phyloP scores from a whole-genome alignment of 306 rosid species.

The Vigna trinervia region DNA sequence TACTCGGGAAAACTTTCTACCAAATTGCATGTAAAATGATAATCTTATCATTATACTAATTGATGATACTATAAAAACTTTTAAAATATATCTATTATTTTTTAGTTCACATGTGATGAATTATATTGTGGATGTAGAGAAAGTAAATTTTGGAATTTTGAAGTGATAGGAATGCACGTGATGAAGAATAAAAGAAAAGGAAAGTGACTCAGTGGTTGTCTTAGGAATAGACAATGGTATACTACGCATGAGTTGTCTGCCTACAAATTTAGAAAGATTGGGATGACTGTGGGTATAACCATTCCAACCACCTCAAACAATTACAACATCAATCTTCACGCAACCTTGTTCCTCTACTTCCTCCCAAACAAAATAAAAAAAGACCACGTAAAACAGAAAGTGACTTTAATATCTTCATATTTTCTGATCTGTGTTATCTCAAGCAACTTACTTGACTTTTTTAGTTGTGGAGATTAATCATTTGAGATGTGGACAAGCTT shows the following conservation, averaged over 20 bases:
- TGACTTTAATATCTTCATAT: neutral
- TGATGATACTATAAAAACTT: no score
- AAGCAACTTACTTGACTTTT: neutral
- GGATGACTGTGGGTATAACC: slow-evolving; percentile 23
- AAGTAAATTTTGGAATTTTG: no score
- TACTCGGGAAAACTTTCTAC: no score
- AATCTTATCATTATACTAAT: no score
- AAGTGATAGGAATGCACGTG: slow-evolving; percentile 12
- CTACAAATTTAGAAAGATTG: slow-evolving; percentile 39
- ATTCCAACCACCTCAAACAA: slow-evolving; percentile 38
- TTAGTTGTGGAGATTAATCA: neutral
- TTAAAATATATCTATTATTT: no score
- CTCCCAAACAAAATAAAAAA: neutral
- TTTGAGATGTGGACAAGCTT: neutral
- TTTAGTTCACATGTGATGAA: no score
- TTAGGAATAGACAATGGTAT: slow-evolving; percentile 5
- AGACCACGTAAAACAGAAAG: neutral
- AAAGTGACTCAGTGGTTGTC: neutral
- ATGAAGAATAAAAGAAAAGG: slow-evolving; percentile 5
- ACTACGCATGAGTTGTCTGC: slow-evolving; percentile 33
- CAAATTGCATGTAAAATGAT: no score
- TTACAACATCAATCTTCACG: slow-evolving; percentile 17
- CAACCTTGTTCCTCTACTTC: neutral
- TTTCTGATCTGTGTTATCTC: neutral
- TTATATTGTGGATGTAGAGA: no score